A percentile compares a stretch with the other conserved stretches of the same genome.
Evolutionary conservation across 1,139 yeast species (phyloP).

Genomic region (Saccharomyces hybrid): DNA sequence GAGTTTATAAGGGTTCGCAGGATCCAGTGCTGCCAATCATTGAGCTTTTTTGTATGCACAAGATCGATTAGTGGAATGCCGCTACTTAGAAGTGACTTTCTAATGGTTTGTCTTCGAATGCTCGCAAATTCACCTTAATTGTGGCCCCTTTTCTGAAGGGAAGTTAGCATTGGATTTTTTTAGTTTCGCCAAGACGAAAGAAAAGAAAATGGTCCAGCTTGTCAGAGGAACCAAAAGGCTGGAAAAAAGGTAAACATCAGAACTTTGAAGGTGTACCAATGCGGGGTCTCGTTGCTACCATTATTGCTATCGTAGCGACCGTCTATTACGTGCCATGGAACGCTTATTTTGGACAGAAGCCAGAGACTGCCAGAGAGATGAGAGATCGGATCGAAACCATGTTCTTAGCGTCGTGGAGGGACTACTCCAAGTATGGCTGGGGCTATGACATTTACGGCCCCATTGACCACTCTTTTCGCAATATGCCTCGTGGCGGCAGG

Average conservation of each 20-base stretch:
- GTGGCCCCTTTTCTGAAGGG: background rate
- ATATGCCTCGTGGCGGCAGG: conserved; percentile 54
- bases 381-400: conserved; percentile 34
- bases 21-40: background rate
- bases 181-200: background rate
- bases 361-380: background rate
- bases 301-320: background rate
- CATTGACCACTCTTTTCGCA: conserved; percentile 50
- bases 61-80: background rate
- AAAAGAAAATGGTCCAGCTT: background rate
- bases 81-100: background rate
- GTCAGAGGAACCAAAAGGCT: background rate
- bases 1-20: background rate
- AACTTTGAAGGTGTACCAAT: background rate
- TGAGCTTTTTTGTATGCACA: background rate
- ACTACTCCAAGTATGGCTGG: conserved; percentile 74
- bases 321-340: background rate
- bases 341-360: background rate
- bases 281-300: background rate
- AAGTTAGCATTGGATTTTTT: background rate
- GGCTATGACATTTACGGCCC: conserved; percentile 70
- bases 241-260: background rate
- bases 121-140: background rate
- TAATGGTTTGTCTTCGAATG: background rate
- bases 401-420: conserved; percentile 72